Conservation (phyloP, 2,329 filamentous ascomycete genomes). For the Tolypocladium sp. region DNA sequence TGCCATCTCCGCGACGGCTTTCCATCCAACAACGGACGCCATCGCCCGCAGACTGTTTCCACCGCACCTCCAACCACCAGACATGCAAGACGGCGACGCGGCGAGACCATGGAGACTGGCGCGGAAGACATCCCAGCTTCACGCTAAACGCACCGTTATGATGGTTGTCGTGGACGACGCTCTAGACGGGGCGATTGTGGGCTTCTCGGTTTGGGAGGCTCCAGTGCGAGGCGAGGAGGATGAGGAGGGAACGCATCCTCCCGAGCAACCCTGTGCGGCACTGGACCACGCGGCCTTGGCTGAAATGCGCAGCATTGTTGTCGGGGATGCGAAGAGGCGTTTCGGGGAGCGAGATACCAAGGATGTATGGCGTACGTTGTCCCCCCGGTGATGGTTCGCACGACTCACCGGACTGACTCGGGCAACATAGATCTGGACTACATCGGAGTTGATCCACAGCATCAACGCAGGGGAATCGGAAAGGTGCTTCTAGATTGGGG, state of each 20-base stretch:
- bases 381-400: not conserved
- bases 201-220: slow-evolving; percentile 6
- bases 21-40: slow-evolving; percentile 8
- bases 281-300: slow-evolving; percentile 4
- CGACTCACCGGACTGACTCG: not conserved
- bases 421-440: slow-evolving; percentile 6
- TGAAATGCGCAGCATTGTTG: slow-evolving; percentile 1
- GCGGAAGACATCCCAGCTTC: slow-evolving; percentile 3
- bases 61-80: slow-evolving; percentile 1
- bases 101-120: slow-evolving; percentile 3
- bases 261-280: not conserved
- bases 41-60: slow-evolving; percentile 7
- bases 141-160: not conserved
- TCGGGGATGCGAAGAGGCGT: slow-evolving; percentile 1
- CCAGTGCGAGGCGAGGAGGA: not conserved
- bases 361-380: slow-evolving; percentile 9
- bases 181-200: slow-evolving; percentile 4
- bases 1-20: slow-evolving; percentile 4
- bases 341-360: slow-evolving; percentile 7
- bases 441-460: slow-evolving; percentile 7
- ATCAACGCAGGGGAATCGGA: slow-evolving; percentile 8
- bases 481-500: slow-evolving; percentile 9
- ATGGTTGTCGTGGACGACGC: slow-evolving; percentile 5
- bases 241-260: not conserved
- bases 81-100: not conserved